A percentile compares a stretch with the other conserved stretches of the same genome.
These are phyloP conservation scores for Paraurostyla sp. DNA, from an alignment of 73 alveolate genomes.

Conservation along the genomic window DNA sequence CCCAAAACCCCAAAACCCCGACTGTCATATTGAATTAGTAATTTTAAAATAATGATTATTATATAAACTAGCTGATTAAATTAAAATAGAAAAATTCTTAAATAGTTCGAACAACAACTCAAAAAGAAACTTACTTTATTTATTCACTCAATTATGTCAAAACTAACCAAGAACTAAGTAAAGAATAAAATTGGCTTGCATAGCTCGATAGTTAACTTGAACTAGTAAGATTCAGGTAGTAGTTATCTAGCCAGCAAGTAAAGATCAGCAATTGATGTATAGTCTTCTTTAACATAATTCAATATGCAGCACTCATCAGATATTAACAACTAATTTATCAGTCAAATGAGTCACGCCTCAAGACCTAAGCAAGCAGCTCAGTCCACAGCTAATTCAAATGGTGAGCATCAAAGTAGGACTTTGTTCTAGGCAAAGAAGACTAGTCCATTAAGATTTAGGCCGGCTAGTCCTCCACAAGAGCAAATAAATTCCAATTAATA, in stretches of 20 bases:
- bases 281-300: too few relatives aligned
- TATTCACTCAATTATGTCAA: not conserved
- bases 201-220: too few relatives aligned
- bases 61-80: not conserved
- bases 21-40: too few relatives aligned
- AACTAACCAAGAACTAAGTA: not conserved
- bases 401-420: not conserved
- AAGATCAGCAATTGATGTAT: too few relatives aligned
- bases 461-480: constrained; percentile 29
- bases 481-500: not conserved
- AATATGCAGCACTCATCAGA: not conserved
- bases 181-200: not conserved
- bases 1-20: too few relatives aligned
- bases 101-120: too few relatives aligned
- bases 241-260: too few relatives aligned
- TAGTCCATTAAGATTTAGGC: constrained; percentile 31
- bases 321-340: not conserved
- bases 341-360: not conserved
- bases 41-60: too few relatives aligned
- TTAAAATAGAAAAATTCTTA: constrained; percentile 13
- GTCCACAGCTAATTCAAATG: not conserved
- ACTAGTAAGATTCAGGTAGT: too few relatives aligned
- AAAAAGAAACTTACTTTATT: not conserved
- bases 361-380: constrained; percentile 24
- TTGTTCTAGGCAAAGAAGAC: not conserved